These are phyloP conservation scores for Silene conica DNA, from an alignment of 148 eudicot genomes.

Conservation along the genomic window DNA sequence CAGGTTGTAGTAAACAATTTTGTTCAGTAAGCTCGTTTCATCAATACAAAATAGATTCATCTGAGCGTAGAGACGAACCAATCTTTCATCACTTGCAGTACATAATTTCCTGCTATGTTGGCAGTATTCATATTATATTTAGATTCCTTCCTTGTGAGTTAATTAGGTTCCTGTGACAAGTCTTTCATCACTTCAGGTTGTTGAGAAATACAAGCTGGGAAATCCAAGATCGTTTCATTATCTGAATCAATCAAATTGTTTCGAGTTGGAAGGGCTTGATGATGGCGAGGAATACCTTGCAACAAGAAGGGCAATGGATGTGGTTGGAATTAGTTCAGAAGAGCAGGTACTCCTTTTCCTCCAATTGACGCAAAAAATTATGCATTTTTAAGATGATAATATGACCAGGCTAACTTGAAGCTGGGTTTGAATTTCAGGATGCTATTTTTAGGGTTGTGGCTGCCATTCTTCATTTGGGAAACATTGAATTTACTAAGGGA, in stretches of 20 bases:
- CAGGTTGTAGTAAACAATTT: no score
- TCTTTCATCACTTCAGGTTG: slow-evolving; percentile 48
- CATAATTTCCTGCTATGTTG: background rate
- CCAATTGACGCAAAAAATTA: slow-evolving; percentile 8
- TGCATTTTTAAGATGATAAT: background rate
- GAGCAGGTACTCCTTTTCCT: slow-evolving; percentile 61
- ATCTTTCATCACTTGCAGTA: background rate
- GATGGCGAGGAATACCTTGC: slow-evolving; percentile 81
- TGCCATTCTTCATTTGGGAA: no score
- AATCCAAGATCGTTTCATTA: slow-evolving; percentile 87
- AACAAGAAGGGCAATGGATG: slow-evolving; percentile 92
- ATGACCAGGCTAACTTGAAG: slow-evolving; percentile 15
- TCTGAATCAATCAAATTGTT: slow-evolving; percentile 90
- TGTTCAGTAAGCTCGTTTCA: no score
- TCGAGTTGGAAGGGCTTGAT: slow-evolving; percentile 76
- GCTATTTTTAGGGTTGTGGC: no score
- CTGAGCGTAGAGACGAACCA: no score
- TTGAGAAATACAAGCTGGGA: slow-evolving; percentile 73
- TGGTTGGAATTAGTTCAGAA: slow-evolving; percentile 82
- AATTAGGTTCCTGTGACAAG: background rate
- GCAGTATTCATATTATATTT: background rate
- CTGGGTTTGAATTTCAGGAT: slow-evolving; percentile 50
- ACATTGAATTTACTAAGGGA: no score
- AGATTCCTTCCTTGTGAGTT: background rate
- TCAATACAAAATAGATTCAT: no score